Evolutionary conservation across 2,329 filamentous ascomycete species (phyloP).

Genomic region (Aureobasidium lini): DNA sequence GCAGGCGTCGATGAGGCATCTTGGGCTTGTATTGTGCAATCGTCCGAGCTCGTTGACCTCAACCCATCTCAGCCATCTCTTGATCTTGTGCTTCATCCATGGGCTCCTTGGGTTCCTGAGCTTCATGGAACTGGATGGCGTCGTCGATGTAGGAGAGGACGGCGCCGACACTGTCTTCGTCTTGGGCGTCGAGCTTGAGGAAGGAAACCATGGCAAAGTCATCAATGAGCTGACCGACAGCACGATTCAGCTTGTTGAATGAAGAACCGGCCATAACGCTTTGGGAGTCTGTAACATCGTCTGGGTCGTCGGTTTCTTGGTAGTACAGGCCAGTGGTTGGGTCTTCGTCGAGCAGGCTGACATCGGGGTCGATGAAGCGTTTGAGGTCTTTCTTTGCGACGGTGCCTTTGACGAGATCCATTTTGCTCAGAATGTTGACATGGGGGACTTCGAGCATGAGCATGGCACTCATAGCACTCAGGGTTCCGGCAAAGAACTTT

Average conservation of each 20-base stretch:
- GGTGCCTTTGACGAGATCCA: slow-evolving; percentile 91
- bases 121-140: slow-evolving; percentile 86
- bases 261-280: slow-evolving; percentile 72
- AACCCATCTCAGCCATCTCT: slow-evolving; percentile 40
- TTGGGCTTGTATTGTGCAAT: background rate
- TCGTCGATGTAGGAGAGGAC: slow-evolving; percentile 92
- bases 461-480: slow-evolving; percentile 98
- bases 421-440: slow-evolving; percentile 93
- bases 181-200: slow-evolving; percentile 76
- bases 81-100: slow-evolving; percentile 45
- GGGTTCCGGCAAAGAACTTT: slow-evolving; percentile 93
- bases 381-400: slow-evolving; percentile 82
- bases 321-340: slow-evolving; percentile 46
- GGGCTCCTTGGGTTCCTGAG: slow-evolving; percentile 82
- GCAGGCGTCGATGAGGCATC: too few relatives aligned
- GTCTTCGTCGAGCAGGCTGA: slow-evolving; percentile 73
- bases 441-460: slow-evolving; percentile 96
- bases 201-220: slow-evolving; percentile 98
- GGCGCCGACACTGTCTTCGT: slow-evolving; percentile 81
- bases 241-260: slow-evolving; percentile 76
- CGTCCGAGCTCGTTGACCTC: background rate
- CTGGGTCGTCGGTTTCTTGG: slow-evolving; percentile 31
- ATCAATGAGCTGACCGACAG: slow-evolving; percentile 86
- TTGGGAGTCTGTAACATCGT: slow-evolving; percentile 51
- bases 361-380: slow-evolving; percentile 81